Evolutionary conservation across 768 basidiomycete species (phyloP).

Genomic region (Suillus americanus): DNA sequence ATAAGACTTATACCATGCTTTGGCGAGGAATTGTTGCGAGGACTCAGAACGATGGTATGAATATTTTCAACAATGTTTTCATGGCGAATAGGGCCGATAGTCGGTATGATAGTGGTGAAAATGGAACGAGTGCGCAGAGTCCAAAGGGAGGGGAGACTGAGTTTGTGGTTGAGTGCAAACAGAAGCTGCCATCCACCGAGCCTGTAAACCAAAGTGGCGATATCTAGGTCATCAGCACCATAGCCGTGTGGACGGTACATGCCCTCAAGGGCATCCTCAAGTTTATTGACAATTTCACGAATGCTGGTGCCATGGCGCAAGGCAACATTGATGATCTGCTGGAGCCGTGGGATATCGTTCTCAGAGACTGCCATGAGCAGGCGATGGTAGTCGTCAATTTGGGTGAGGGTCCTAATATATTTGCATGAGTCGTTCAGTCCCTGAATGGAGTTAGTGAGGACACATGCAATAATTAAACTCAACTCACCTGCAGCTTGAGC

Average conservation of each 20-base stretch:
- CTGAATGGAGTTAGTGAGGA: no score
- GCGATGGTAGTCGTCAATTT: not conserved
- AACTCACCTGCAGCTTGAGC: not conserved
- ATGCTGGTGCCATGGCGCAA: constrained; percentile 12
- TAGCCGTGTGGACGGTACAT: not conserved
- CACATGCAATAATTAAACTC: not conserved
- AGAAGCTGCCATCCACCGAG: constrained; percentile 11
- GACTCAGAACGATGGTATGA: constrained; percentile 5
- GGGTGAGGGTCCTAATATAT: not conserved
- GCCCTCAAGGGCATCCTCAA: constrained; percentile 4
- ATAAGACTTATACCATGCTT: constrained; percentile 10
- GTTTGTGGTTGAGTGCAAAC: constrained; percentile 13
- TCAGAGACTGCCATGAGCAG: constrained; percentile 4
- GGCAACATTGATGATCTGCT: constrained; percentile 2
- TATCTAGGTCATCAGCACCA: constrained; percentile 6
- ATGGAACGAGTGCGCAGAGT: constrained; percentile 3
- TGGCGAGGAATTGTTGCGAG: not conserved
- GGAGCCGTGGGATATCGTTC: constrained; percentile 6
- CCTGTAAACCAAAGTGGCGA: constrained; percentile 4
- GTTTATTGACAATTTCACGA: not conserved
- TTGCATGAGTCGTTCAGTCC: not conserved
- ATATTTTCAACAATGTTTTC: constrained; percentile 13
- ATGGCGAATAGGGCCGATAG: constrained; percentile 5
- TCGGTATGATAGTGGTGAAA: constrained; percentile 10
- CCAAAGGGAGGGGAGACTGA: constrained; percentile 12